Evolutionary conservation across 805 yeast species (phyloP).

Genomic region (Candida ascalaphidarum): DNA sequence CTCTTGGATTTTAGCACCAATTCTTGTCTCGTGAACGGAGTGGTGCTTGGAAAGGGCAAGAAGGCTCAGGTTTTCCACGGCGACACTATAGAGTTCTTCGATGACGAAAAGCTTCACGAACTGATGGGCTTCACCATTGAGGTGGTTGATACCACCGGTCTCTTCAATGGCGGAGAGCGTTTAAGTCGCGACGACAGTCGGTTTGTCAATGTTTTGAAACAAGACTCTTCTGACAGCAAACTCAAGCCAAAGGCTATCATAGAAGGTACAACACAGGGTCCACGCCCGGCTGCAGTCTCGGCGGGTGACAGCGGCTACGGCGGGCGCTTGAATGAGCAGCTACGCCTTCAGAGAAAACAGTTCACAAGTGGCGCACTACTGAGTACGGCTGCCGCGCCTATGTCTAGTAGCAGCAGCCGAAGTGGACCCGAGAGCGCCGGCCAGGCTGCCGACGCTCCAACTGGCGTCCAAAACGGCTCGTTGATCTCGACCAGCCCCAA

Average conservation of each 20-base stretch:
- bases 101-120: slow-evolving; percentile 47
- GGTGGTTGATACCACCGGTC: slow-evolving; percentile 55
- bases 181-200: slow-evolving; percentile 4
- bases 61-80: slow-evolving; percentile 56
- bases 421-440: too few relatives aligned
- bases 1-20: slow-evolving; percentile 73
- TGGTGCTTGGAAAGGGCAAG: slow-evolving; percentile 49
- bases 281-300: too few relatives aligned
- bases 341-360: background rate
- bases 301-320: background rate
- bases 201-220: slow-evolving; percentile 15
- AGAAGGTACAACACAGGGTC: slow-evolving; percentile 5
- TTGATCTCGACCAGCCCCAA: too few relatives aligned
- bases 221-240: slow-evolving; percentile 18
- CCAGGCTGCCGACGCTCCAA: too few relatives aligned
- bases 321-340: slow-evolving; percentile 1
- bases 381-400: too few relatives aligned
- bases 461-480: too few relatives aligned
- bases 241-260: slow-evolving; percentile 16
- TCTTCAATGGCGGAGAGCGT: slow-evolving; percentile 43
- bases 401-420: too few relatives aligned
- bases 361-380: background rate
- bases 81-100: slow-evolving; percentile 58
- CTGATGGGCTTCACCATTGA: slow-evolving; percentile 45
- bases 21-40: slow-evolving; percentile 63